Evolutionary conservation across 352 stramenopile genomes (phyloP), one percentile per base, ranked within the genome.

Genomic region (Globisporangium paddicum): DNA sequence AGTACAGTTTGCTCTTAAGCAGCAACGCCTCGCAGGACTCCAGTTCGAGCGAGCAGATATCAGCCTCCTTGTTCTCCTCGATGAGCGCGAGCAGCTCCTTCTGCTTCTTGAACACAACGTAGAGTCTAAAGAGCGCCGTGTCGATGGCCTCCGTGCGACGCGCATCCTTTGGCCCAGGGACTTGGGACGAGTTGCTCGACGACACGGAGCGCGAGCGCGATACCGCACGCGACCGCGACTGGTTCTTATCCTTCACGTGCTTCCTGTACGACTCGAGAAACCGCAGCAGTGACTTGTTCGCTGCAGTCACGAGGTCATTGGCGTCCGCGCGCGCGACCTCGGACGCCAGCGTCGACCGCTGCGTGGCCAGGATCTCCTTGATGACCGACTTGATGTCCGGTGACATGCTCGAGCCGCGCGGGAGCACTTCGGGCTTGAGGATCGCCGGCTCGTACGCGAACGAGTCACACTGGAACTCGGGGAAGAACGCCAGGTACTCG

Each of bases 401-500:
- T 2, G 82, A 79, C 9, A 84, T 77, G 62, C 77, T 91, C 42
- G 56, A 73, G 21, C 86, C 86, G 51, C 86, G 83, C 2, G 86
- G 86, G 0, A 95, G 70, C 26, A 95, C 86, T 54, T 95, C 86
- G 0, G 86, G 78, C 58, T 93, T 95, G 23, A 95, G 68, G 16
- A 93, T 74, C 26, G 82, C 71, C 0, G 86, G 86, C 60, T 95
- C 86, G 46, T 93, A 95, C 5, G 86, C 82, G 63, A 95, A 95
- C 38, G 78, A 90, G 1, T 75, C 60, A 53, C 82, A 91, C 64
- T 92, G 82, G 14, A 82, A 77, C 30, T 93, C 83, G 8, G 86
- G 86, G 56, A 93, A 95, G 67, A 95, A 95, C 11, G 83, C 80
- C 30, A 95, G 82, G 61, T 90, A 93, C 59, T 95, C 86, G 58